Base-by-base conservation (phyloP, 192 early-diverging fungal genomes). In the Linderina pennispora region DNA sequence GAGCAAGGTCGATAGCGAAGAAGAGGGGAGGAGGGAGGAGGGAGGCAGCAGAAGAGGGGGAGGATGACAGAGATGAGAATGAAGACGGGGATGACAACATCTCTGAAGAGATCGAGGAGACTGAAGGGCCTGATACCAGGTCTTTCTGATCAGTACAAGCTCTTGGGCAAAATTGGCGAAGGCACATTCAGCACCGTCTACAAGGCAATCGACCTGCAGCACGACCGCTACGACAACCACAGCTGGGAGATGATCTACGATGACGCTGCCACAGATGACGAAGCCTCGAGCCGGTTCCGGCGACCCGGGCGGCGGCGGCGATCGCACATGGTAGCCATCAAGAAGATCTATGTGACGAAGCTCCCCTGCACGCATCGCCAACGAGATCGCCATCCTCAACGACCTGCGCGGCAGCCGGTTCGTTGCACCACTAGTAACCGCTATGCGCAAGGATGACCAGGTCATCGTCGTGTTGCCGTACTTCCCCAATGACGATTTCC, bases 121-220 rank as follows among this genome's bases (percentile, higher is more conserved):
- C 90, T 56, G 61, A 84, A 50, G 26, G 49, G 19, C 16, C 40
- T 53, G 15, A 84, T 82, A 23, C 78, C 77, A 1, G 68, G 71
- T 0, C 50, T 91, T 0, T 38, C 57, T 17, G 58, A 74, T 4
- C 77, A 82, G 22, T 93, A 84, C 51, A 68, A 70, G 21, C 60
- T 91, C 13, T 39, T 90, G 10, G 78, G 79, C 31, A 90, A 85
- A 58, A 91, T 90, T 59, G 90, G 89, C 20, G 87, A 90, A 65
- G 89, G 94, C 10, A 94, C 92, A 0, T 97, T 94, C 53, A 88
- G 86, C 53, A 83, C 85, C 0, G 94, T 97, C 3, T 97, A 94
- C 70, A 91, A 87, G 55, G 91, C 92, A 3, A 52, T 89, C 11
- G 91, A 97, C 48, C 51, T 87, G 8, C 61, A 79, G 23, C 80